These are phyloP conservation scores for Arachis hypogaea DNA, from an alignment of 306 rosid genomes.

Conservation along the genomic window DNA sequence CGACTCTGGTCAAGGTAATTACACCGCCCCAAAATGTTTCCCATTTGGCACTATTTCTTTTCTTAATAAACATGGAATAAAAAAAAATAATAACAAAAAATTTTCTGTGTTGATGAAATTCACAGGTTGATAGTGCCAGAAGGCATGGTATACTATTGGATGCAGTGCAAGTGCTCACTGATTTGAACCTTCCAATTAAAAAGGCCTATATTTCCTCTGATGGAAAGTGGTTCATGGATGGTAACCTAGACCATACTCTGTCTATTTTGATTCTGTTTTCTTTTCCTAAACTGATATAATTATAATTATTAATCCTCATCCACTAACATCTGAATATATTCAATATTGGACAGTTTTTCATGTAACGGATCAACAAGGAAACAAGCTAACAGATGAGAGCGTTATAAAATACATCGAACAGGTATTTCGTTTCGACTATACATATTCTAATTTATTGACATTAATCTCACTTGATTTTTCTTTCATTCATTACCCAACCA, in stretches of 20 bases:
- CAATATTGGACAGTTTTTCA: slow-evolving; percentile 70
- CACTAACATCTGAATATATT: slow-evolving; percentile 21
- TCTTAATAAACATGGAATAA: not conserved
- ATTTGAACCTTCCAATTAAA: slow-evolving; percentile 75
- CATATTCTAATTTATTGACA: slow-evolving; percentile 4
- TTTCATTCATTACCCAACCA: not conserved
- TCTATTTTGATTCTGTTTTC: not conserved
- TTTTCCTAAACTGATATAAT: not conserved
- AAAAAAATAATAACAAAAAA: not conserved
- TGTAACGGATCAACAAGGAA: slow-evolving; percentile 78
- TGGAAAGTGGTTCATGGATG: slow-evolving; percentile 98
- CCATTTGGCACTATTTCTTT: slow-evolving; percentile 9
- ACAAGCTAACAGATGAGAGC: slow-evolving; percentile 78
- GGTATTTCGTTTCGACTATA: slow-evolving; percentile 52
- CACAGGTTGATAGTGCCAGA: slow-evolving; percentile 90
- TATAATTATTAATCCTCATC: not conserved
- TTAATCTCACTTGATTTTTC: not conserved
- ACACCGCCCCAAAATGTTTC: slow-evolving; percentile 18
- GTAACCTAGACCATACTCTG: slow-evolving; percentile 44
- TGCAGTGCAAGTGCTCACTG: slow-evolving; percentile 89
- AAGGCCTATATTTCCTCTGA: slow-evolving; percentile 94
- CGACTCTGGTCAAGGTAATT: slow-evolving; percentile 88
- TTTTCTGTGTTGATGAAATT: slow-evolving; percentile 33
- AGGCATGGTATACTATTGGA: slow-evolving; percentile 83
- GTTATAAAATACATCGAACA: slow-evolving; percentile 77